A percentile compares a stretch with the other conserved stretches of the same genome.
These are phyloP conservation scores for Hypomontagnella submonticulosa DNA, from an alignment of 495 filamentous ascomycete species.

Conservation along the genomic window DNA sequence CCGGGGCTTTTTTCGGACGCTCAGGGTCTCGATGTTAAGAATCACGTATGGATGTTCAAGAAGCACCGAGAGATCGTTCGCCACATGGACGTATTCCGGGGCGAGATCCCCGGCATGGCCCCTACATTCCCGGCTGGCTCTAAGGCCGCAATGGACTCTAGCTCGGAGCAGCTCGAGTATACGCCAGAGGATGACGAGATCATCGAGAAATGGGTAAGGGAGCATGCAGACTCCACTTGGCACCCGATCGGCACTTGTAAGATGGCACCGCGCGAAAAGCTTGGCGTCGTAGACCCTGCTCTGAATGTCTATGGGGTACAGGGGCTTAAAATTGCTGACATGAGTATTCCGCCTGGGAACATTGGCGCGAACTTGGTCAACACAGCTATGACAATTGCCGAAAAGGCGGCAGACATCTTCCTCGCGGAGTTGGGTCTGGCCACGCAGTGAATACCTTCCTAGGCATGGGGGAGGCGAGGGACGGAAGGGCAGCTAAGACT, in stretches of 20 bases:
- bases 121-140: constrained; percentile 60
- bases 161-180: constrained; percentile 48
- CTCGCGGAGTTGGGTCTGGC: constrained; percentile 54
- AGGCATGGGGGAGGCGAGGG: too few relatives aligned
- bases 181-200: constrained; percentile 60
- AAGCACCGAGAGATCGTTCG: constrained; percentile 64
- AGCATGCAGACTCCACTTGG: constrained; percentile 58
- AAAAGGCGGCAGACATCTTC: constrained; percentile 64
- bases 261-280: constrained; percentile 51
- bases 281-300: constrained; percentile 58
- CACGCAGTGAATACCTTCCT: not conserved
- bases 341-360: constrained; percentile 62
- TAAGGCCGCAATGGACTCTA: constrained; percentile 49
- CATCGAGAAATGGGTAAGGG: constrained; percentile 56
- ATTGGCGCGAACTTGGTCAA: constrained; percentile 65
- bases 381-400: constrained; percentile 59
- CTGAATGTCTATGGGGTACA: constrained; percentile 60
- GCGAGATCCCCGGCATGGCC: constrained; percentile 64
- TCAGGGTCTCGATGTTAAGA: constrained; percentile 53
- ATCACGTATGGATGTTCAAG: constrained; percentile 63
- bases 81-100: constrained; percentile 61
- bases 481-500: too few relatives aligned
- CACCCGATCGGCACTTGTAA: constrained; percentile 61
- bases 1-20: constrained; percentile 55
- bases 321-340: constrained; percentile 59